These are phyloP conservation scores for Sugiyamaella floridensis DNA, from an alignment of 805 yeast genomes.

Conservation along the genomic window DNA sequence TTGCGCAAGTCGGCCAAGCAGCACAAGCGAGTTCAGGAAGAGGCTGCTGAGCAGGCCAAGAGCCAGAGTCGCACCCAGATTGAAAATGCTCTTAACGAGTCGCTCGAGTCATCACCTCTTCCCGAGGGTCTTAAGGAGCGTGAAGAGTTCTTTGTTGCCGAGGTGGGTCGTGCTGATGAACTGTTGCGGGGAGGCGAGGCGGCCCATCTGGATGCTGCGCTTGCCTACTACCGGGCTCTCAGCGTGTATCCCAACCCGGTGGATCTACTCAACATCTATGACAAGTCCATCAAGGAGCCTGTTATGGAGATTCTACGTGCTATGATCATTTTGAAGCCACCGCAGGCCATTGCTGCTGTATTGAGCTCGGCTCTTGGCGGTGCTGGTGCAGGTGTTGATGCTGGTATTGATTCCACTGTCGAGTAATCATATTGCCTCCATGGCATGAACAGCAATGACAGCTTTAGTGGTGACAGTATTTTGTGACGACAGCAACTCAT, in stretches of 20 bases:
- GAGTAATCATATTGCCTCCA: too few species aligned
- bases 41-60: slow-evolving; percentile 52
- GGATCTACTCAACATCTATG: slow-evolving; percentile 82
- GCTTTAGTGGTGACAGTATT: too few species aligned
- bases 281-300: slow-evolving; percentile 75
- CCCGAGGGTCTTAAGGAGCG: slow-evolving; percentile 63
- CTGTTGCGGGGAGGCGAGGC: slow-evolving; percentile 64
- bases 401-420: not conserved
- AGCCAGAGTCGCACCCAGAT: slow-evolving; percentile 49
- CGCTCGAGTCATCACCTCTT: slow-evolving; percentile 64
- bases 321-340: slow-evolving; percentile 89
- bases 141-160: slow-evolving; percentile 73
- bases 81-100: slow-evolving; percentile 53
- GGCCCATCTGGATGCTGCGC: slow-evolving; percentile 62
- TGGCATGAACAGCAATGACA: too few species aligned
- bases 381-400: not conserved
- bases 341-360: slow-evolving; percentile 60
- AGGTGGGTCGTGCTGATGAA: slow-evolving; percentile 82
- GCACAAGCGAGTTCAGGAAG: slow-evolving; percentile 52
- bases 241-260: slow-evolving; percentile 93
- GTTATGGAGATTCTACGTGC: slow-evolving; percentile 77
- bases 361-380: slow-evolving; percentile 39
- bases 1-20: slow-evolving; percentile 58
- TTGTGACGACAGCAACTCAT: not conserved
- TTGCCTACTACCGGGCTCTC: slow-evolving; percentile 87